These are phyloP conservation scores for Pachysandra terminalis DNA, from an alignment of 164 flowering plant genomes.

Conservation along the genomic window DNA sequence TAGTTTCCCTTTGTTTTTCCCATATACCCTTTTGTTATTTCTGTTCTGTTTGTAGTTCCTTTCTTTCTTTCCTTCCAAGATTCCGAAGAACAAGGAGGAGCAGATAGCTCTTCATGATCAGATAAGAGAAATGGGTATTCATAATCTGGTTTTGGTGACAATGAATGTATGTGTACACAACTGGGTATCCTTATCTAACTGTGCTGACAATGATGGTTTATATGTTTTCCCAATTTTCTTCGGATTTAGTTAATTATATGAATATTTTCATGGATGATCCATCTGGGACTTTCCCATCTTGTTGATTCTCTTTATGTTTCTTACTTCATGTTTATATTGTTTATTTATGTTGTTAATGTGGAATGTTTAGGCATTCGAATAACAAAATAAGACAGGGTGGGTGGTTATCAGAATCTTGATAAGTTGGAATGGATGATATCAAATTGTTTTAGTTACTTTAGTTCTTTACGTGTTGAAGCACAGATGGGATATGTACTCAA, in stretches of 20 bases:
- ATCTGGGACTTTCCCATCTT: slow-evolving; percentile 15
- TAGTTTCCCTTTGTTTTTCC: slow-evolving; percentile 15
- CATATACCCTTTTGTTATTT: slow-evolving; percentile 7
- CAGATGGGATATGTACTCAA: background rate
- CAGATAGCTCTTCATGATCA: slow-evolving; percentile 14
- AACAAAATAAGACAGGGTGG: background rate
- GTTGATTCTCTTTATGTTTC: background rate
- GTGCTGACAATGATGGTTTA: slow-evolving; percentile 26
- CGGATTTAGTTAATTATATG: slow-evolving; percentile 18
- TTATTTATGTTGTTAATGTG: slow-evolving; percentile 1
- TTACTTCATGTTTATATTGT: slow-evolving; percentile 2
- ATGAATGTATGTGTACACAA: slow-evolving; percentile 13
- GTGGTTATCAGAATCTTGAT: background rate
- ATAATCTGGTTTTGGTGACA: background rate
- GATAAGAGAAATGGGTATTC: slow-evolving; percentile 2
- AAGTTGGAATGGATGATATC: background rate
- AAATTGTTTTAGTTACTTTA: background rate
- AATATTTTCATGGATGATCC: slow-evolving; percentile 20
- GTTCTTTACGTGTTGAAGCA: background rate
- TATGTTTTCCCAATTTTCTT: slow-evolving; percentile 27
- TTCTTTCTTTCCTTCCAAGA: slow-evolving; percentile 4
- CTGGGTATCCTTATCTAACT: slow-evolving; percentile 10
- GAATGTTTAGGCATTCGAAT: background rate
- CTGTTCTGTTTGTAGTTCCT: background rate
- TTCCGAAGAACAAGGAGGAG: slow-evolving; percentile 19